Evolutionary conservation across 345 rosid genomes (phyloP).

Genomic region (Euphorbia lathyris): DNA sequence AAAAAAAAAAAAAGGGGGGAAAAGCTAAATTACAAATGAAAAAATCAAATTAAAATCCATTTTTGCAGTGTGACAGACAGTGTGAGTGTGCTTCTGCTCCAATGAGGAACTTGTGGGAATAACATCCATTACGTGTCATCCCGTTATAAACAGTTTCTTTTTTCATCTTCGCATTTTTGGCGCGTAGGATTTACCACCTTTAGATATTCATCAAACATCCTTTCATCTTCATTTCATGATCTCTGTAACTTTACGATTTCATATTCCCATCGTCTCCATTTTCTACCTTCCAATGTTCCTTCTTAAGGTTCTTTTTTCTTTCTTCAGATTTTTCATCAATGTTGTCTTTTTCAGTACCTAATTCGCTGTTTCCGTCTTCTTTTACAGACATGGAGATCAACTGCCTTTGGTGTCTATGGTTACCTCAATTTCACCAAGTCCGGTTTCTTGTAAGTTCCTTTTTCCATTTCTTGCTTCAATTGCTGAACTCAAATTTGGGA

Average conservation of each 20-base stretch:
- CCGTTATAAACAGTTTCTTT: neutral
- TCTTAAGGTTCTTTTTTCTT: slow-evolving; percentile 37
- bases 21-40: no score
- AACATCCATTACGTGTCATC: neutral
- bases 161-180: neutral
- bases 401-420: slow-evolving; percentile 77
- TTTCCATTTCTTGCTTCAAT: neutral
- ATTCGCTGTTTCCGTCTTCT: neutral
- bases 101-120: no score
- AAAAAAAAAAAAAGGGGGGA: no score
- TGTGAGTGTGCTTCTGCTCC: no score
- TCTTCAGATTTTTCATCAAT: neutral
- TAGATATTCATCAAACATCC: no score
- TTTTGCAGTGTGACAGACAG: no score
- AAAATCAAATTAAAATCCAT: no score
- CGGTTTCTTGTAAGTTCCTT: slow-evolving; percentile 60
- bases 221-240: neutral
- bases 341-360: neutral
- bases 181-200: neutral
- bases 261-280: slow-evolving; percentile 15
- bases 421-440: slow-evolving; percentile 76
- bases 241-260: slow-evolving; percentile 2
- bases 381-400: slow-evolving; percentile 66
- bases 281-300: slow-evolving; percentile 53
- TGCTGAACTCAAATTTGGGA: neutral